Percentiles rank a stretch among this genome's conserved stretches.
phyloP scores from a whole-genome alignment of 495 filamentous ascomycete genomes.

The Hypoxylon lenormandii region DNA sequence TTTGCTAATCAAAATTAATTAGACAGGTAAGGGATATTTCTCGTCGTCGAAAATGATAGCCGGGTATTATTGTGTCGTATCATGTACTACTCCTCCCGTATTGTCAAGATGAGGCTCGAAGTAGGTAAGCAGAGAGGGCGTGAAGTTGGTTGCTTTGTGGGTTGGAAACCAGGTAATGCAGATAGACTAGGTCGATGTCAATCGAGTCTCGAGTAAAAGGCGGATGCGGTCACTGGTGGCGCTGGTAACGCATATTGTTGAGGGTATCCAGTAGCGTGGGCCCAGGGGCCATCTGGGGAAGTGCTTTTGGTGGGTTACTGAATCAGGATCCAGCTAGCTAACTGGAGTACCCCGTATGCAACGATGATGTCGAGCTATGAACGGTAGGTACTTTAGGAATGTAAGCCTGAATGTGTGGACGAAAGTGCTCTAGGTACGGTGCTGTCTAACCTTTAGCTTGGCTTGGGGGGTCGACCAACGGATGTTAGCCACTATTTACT shows the following conservation, averaged over 20 bases:
- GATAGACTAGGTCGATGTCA: neutral
- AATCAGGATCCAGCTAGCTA: neutral
- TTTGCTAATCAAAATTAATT: slow-evolving; percentile 6
- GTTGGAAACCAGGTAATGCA: neutral
- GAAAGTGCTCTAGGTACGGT: slow-evolving; percentile 13
- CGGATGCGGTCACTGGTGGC: slow-evolving; percentile 19
- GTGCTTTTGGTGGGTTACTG: slow-evolving; percentile 3
- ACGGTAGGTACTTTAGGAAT: slow-evolving; percentile 9
- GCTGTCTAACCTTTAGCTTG: slow-evolving; percentile 16
- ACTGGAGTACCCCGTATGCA: slow-evolving; percentile 1
- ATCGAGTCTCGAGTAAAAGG: slow-evolving; percentile 9
- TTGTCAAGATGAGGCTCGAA: slow-evolving; percentile 21
- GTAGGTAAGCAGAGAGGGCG: slow-evolving; percentile 8
- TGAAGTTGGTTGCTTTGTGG: neutral
- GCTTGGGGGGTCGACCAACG: slow-evolving; percentile 15
- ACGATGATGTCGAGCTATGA: slow-evolving; percentile 2
- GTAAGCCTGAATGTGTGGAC: slow-evolving; percentile 20
- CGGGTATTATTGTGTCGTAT: slow-evolving; percentile 15
- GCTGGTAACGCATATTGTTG: slow-evolving; percentile 33
- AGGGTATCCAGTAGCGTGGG: slow-evolving; percentile 24
- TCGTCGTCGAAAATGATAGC: slow-evolving; percentile 1
- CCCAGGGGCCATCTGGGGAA: slow-evolving; percentile 25
- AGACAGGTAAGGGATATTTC: neutral
- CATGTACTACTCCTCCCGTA: slow-evolving; percentile 19
- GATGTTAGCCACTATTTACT: slow-evolving; percentile 8